Evolutionary conservation across 2,329 filamentous ascomycete species (phyloP).

Genomic region (Monosporascus sp.): DNA sequence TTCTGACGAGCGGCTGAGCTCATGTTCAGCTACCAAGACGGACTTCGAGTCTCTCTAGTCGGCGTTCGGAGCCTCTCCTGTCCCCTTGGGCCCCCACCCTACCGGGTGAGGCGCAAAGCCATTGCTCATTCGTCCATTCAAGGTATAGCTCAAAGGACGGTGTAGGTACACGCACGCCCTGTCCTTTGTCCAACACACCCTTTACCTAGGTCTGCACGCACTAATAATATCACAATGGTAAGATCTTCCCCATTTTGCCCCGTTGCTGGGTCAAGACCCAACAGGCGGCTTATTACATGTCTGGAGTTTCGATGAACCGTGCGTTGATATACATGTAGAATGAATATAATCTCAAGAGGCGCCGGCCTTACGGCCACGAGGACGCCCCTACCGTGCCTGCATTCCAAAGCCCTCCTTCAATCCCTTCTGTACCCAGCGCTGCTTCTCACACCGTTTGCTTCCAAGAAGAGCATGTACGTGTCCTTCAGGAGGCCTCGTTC

Average conservation of each 20-base stretch:
- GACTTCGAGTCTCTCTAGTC: background rate
- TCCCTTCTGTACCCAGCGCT: slow-evolving; percentile 19
- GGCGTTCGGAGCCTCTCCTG: background rate
- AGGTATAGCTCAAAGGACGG: slow-evolving; percentile 19
- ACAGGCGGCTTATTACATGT: slow-evolving; percentile 28
- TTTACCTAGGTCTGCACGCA: slow-evolving; percentile 17
- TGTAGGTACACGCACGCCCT: slow-evolving; percentile 21
- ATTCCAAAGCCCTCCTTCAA: slow-evolving; percentile 27
- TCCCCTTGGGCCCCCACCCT: slow-evolving; percentile 21
- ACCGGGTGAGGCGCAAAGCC: slow-evolving; percentile 26
- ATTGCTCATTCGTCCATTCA: slow-evolving; percentile 12
- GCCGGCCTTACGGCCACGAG: slow-evolving; percentile 36
- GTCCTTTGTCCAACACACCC: slow-evolving; percentile 29
- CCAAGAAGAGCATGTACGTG: slow-evolving; percentile 25
- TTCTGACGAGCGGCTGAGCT: slow-evolving; percentile 20
- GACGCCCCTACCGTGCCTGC: slow-evolving; percentile 31
- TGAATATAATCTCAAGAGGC: slow-evolving; percentile 38
- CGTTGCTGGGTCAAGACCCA: slow-evolving; percentile 12
- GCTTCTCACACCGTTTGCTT: slow-evolving; percentile 16
- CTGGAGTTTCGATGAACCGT: slow-evolving; percentile 23
- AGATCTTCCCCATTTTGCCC: slow-evolving; percentile 26
- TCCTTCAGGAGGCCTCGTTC: slow-evolving; percentile 29
- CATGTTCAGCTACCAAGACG: background rate
- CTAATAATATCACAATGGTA: slow-evolving; percentile 28
- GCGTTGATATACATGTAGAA: slow-evolving; percentile 30